phyloP scores from a whole-genome alignment of 129 eudicot genomes.

The Solidago caesia region DNA sequence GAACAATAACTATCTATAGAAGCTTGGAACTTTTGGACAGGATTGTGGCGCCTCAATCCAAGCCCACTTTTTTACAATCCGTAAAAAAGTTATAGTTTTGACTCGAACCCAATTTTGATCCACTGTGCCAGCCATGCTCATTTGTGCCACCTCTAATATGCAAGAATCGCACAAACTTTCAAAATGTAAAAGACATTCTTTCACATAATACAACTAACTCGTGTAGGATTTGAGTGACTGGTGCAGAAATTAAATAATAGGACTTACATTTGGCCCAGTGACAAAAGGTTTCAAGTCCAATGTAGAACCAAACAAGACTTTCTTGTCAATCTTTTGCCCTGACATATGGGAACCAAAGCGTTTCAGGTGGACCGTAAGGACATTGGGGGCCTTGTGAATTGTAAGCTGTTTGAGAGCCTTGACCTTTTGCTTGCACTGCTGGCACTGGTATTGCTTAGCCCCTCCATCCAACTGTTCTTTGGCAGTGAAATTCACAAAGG shows the following conservation, averaged over 20 bases:
- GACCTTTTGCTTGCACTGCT: conserved; percentile 89
- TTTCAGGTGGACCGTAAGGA: conserved; percentile 82
- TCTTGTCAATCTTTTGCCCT: conserved; percentile 84
- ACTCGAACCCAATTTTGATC: background rate
- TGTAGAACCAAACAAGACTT: conserved; percentile 56
- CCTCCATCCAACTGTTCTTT: conserved; percentile 90
- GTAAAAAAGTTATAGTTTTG: background rate
- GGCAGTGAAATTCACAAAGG: conserved; percentile 77
- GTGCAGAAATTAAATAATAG: background rate
- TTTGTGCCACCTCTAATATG: too few relatives aligned
- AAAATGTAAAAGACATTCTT: background rate
- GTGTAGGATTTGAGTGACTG: background rate
- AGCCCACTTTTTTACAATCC: too few relatives aligned
- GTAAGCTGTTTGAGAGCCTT: conserved; percentile 90
- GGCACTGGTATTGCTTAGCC: conserved; percentile 75
- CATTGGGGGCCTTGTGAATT: conserved; percentile 71
- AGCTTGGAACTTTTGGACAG: too few relatives aligned
- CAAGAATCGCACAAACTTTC: background rate
- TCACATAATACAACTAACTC: background rate
- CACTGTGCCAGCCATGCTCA: too few relatives aligned
- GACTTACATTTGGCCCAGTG: conserved; percentile 76
- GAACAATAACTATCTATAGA: too few relatives aligned
- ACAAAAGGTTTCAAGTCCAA: conserved; percentile 87
- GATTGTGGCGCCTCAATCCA: too few relatives aligned
- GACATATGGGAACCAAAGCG: conserved; percentile 76